phyloP scores from a whole-genome alignment of 371 early-diverging fungal species.

The Funneliformis caledonium region DNA sequence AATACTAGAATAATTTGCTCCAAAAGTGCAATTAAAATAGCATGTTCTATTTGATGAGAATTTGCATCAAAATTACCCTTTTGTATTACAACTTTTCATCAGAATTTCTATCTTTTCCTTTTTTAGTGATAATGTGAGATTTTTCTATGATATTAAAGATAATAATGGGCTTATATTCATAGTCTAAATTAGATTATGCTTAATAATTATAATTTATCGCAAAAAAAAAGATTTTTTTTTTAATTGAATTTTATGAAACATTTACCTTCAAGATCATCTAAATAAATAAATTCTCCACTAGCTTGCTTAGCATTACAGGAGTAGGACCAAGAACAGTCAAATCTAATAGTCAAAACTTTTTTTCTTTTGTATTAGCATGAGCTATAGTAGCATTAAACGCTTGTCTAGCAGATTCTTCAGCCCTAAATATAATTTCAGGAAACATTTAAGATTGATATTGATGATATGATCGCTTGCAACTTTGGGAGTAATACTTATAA shows the following conservation, averaged over 20 bases:
- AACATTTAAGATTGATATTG: too few species aligned
- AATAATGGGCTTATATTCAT: not conserved
- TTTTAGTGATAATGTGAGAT: not conserved
- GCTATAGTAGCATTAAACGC: not conserved
- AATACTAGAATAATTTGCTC: not conserved
- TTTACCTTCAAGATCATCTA: conserved; percentile 2
- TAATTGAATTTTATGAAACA: not conserved
- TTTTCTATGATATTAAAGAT: not conserved
- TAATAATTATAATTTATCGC: too few species aligned
- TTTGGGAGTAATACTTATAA: too few species aligned
- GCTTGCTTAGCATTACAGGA: not conserved
- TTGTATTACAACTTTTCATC: not conserved
- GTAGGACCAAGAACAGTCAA: conserved; percentile 1
- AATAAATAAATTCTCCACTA: conserved; percentile 16
- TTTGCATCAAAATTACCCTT: not conserved
- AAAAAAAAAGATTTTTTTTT: too few species aligned
- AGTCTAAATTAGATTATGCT: not conserved
- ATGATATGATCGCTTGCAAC: too few species aligned
- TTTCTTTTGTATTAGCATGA: not conserved
- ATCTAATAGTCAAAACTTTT: not conserved
- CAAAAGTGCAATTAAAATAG: not conserved
- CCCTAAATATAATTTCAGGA: not conserved
- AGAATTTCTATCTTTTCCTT: not conserved
- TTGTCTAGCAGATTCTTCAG: not conserved
- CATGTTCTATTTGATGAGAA: conserved; percentile 7